Evolutionary conservation across 371 early-diverging fungal genomes (phyloP).

Genomic region (Vairimorpha necatrix): DNA sequence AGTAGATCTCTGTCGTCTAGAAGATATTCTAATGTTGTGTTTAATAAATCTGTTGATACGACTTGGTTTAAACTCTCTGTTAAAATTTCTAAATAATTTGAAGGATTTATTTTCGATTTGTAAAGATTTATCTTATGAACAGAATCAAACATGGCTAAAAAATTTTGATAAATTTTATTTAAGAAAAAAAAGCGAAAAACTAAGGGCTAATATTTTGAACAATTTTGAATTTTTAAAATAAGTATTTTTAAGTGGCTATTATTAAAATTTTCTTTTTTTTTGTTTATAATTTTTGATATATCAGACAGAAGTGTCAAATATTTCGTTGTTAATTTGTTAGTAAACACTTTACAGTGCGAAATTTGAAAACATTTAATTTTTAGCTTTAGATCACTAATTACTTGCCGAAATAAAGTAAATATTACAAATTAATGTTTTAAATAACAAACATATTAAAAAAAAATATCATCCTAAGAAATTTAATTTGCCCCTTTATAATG

Average conservation of each 20-base stretch:
- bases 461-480: neutral
- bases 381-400: neutral
- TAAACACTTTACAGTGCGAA: no score
- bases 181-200: no score
- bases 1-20: constrained; percentile 3
- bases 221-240: no score
- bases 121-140: constrained; percentile 24
- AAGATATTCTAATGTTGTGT: neutral
- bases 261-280: no score
- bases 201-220: no score
- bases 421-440: neutral
- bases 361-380: no score
- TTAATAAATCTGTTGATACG: constrained; percentile 22
- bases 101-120: constrained; percentile 1
- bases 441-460: neutral
- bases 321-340: no score
- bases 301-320: no score
- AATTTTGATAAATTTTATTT: no score
- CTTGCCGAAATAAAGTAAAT: neutral
- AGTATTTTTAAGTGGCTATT: no score
- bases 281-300: no score
- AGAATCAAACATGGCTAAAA: neutral
- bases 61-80: constrained; percentile 7
- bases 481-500: neutral
- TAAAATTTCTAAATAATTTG: constrained; percentile 17